Evolutionary conservation across 345 rosid genomes (phyloP), one percentile per base, ranked within the genome.

Genomic region (Eucalyptus tenuipes): DNA sequence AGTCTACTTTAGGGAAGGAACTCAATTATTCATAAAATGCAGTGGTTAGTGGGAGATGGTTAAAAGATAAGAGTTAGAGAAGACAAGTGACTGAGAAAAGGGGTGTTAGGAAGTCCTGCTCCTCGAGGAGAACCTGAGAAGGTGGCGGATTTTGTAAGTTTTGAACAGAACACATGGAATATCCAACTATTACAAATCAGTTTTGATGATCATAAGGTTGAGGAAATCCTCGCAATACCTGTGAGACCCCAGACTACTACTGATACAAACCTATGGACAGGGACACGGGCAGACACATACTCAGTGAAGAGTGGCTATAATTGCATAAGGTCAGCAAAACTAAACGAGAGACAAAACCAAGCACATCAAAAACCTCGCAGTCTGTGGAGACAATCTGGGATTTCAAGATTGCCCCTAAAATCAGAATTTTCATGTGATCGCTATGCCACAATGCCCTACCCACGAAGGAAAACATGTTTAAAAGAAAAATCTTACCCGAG

Each of bases 221-320:
- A 55, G 61, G 13, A 55, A 55, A 55, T 55, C 61, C 61, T 55
- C 2, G 1, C 24, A 52, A 52, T 52, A 7, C 55, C 22, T 7
- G 4, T 50, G 55, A 50, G 55, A 17, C 53, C 53, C 4, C 5
- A 4, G 0, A 53, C 59, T 22, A 53, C 25, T 22, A 4, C 27
- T 53, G 5, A 53, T 20, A 20, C 59, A 53, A 53, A 20, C 59
- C 0, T 18, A 53, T 53, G 59, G 11, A 22, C 1, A 8, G 0
- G 27, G 1, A 55, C 27, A 22, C 27, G 0, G 4, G 5, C 3
- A 0, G 5, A 27, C 27, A 55, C 59, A 22, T 20, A 22, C 4
- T 22, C 0, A 8, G 12, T 22, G 1, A 22, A 53, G 25, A 53
- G 59, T 53, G 27, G 1, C 27, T 55, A 55, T 55, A 22, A 55